Evolutionary conservation across 192 early-diverging fungal species (phyloP).

Genomic region (Rhizoclosmatium sp.): DNA sequence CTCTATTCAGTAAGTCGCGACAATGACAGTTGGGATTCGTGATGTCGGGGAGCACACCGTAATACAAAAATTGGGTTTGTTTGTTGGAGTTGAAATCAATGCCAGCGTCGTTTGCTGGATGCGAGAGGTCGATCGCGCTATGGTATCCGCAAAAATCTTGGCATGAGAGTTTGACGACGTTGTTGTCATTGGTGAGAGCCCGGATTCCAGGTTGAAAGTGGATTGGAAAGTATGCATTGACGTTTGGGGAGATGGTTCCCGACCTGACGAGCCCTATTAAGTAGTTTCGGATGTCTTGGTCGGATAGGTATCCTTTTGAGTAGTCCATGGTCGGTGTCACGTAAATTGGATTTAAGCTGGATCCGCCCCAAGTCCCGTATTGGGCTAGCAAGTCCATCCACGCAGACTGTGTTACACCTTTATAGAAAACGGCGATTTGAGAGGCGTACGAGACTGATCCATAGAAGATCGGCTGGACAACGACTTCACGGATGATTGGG

Average conservation of each 20-base stretch:
- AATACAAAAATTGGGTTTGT: too few relatives aligned
- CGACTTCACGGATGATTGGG: constrained; percentile 36
- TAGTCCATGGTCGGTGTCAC: not conserved
- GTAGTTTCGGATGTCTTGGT: not conserved
- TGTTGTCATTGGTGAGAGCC: too few relatives aligned
- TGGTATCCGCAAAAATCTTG: too few relatives aligned
- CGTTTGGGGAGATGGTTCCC: constrained; percentile 37
- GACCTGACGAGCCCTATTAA: constrained; percentile 4
- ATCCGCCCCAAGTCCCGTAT: not conserved
- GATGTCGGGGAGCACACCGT: too few relatives aligned
- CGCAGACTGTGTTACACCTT: not conserved
- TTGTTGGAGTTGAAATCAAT: too few relatives aligned
- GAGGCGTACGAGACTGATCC: not conserved
- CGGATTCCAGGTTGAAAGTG: constrained; percentile 36
- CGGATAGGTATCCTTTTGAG: not conserved
- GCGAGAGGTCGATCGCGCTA: too few relatives aligned
- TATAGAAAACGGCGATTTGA: not conserved
- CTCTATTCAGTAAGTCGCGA: too few relatives aligned
- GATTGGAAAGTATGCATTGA: constrained; percentile 45
- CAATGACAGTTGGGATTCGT: too few relatives aligned
- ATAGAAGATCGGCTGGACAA: constrained; percentile 25
- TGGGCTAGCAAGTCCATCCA: constrained; percentile 3
- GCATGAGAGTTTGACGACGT: too few relatives aligned
- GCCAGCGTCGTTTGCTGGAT: too few relatives aligned
- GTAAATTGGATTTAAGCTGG: not conserved